Evolutionary conservation across 176 grass and related monocot genomes (phyloP), one percentile per base, ranked within the genome.

Genomic region (Ananas comosus): DNA sequence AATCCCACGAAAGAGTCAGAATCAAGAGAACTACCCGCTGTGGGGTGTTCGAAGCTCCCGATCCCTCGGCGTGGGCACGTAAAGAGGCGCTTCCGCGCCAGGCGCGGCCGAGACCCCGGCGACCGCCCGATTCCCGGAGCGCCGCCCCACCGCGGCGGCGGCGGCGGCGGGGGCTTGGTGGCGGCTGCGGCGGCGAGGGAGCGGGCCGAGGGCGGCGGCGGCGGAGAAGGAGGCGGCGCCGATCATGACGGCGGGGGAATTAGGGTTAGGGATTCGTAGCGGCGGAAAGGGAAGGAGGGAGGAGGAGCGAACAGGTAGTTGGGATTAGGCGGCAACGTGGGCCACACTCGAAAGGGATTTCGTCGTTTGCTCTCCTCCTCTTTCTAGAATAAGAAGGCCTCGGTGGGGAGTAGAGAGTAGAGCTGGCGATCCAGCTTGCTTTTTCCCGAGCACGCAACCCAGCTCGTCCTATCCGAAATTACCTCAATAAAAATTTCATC

Each of bases 11-110:
- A 1, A 10, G 49, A 16, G 0, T 27, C 42, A 12, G 14, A 17
- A 48, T 16, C 51, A 64, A 48, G 12, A 51, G 13, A 67, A 51
- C 48, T 81, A 96, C 93, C 93, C 89, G 82, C 86, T 92, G 47
- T 96, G 93, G 52, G 93, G 93, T 72, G 93, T 96, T 73, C 88
- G 79, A 51, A 92, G 93, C 50, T 80, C 67, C 65, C 93, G 81
- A 72, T 87, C 86, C 52, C 70, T 72, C 52, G 86, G 86, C 17
- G 81, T 92, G 67, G 86, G 86, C 13, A 33, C 73, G 76, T 96
- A 92, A 51, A 90, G 74, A 29, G 88, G 86, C 67, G 74, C 52
- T 63, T 63, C 76, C 16, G 18, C 18, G 49, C 21, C 71, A 21
- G 53, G 50, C 27, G 27, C 51, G 9, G 2, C 51, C 7, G 74